Evolutionary conservation across 495 filamentous ascomycete species (phyloP).

Genomic region (Saxispiralis lemnorum): DNA sequence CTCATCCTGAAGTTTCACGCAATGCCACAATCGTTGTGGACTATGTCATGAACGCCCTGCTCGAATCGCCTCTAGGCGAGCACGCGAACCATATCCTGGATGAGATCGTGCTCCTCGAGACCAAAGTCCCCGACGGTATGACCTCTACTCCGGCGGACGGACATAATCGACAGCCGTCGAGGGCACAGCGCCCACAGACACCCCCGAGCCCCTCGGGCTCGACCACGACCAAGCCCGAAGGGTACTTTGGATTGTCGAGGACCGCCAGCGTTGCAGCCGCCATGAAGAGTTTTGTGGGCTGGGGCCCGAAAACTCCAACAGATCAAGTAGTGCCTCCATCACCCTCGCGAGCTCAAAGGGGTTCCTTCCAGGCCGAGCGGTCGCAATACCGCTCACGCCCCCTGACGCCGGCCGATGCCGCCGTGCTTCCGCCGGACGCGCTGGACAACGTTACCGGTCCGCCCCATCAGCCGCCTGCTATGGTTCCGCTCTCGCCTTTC

Average conservation of each 20-base stretch:
- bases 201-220: constrained; percentile 29
- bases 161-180: constrained; percentile 3
- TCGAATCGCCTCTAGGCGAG: constrained; percentile 56
- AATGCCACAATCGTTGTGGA: constrained; percentile 69
- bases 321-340: constrained; percentile 14
- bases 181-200: constrained; percentile 30
- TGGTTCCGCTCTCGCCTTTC: constrained; percentile 53
- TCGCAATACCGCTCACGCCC: constrained; percentile 9
- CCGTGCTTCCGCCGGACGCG: constrained; percentile 57
- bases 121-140: constrained; percentile 27
- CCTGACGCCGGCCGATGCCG: constrained; percentile 8
- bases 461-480: constrained; percentile 56
- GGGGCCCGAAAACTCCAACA: constrained; percentile 8
- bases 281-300: constrained; percentile 50
- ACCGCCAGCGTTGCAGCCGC: constrained; percentile 59
- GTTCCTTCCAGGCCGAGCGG: constrained; percentile 25
- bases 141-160: constrained; percentile 34
- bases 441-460: constrained; percentile 51
- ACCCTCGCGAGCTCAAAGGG: constrained; percentile 20
- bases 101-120: constrained; percentile 28
- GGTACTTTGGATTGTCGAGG: constrained; percentile 46
- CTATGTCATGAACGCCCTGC: constrained; percentile 55
- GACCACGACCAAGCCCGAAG: constrained; percentile 34
- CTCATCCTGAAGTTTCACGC: constrained; percentile 80
- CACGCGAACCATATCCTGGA: constrained; percentile 56